Base-by-base conservation (phyloP, 2,329 filamentous ascomycete genomes). In the Huntiella decipiens region DNA sequence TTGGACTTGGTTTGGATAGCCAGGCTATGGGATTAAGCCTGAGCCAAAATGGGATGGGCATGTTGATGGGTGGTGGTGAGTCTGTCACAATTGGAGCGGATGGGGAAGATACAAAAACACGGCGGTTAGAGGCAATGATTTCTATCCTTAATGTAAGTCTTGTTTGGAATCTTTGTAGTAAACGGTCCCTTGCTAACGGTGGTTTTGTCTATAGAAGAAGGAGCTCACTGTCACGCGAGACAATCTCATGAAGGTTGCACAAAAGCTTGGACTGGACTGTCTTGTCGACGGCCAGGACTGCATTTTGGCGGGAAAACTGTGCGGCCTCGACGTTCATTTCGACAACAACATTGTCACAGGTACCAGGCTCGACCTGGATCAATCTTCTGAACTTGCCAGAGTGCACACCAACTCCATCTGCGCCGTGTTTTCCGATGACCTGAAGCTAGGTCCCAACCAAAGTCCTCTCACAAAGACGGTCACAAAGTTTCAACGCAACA, bases 211-310 rank as follows among this genome's bases (percentile, higher is more conserved):
- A 6, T 31, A 63, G 57, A 61, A 66, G 48, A 64, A 60, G 53
- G 73, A 73, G 51, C 79, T 79, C 3, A 63, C 77, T 36, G 75
- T 88, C 34, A 83, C 80, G 53, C 79, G 83, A 55, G 75, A 80
- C 28, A 80, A 80, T 2, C 66, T 91, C n/a, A 76, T 82, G 57
- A 69, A 80, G 45, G 63, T 88, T 28, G 79, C 76, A 6, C 71
- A 73, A 54, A 68, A 74, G 46, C 67, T 79, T 45, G 80, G 79
- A n/a, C 63, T 82, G 35, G 77, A 64, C 64, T 36, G 71, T 68
- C 53, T 63, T 65, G 1, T 10, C 13, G 39, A 41, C n/a, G 3
- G 1, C 4, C 22, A 41, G 19, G 11, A 41, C 38, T 46, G 44
- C 32, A 42, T 82, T 31, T 17, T 41, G 13, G 39, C 39, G 4